Conservation (phyloP, 192 early-diverging fungal species). For the Coemansia sp. region DNA sequence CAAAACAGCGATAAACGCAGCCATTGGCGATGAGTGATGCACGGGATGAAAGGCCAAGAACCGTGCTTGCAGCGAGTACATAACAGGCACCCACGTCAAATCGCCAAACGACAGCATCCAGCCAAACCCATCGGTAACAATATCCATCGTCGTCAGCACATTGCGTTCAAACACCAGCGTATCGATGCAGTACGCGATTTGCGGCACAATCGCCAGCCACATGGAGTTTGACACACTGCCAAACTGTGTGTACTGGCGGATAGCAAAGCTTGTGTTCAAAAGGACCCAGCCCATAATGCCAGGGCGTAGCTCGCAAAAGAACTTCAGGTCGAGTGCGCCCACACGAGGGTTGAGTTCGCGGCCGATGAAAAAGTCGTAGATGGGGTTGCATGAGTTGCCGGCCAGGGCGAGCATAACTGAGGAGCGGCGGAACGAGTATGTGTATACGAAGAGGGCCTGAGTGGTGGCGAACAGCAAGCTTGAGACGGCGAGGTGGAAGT, state of each 20-base stretch:
- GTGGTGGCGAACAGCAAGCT: constrained; percentile 65
- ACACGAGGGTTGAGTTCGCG: constrained; percentile 94
- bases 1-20: constrained; percentile 49
- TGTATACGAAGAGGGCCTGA: constrained; percentile 71
- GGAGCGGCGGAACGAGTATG: constrained; percentile 66
- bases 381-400: constrained; percentile 86
- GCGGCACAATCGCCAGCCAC: constrained; percentile 72
- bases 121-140: constrained; percentile 97
- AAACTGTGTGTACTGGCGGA: constrained; percentile 69
- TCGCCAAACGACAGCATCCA: constrained; percentile 81
- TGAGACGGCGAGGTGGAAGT: constrained; percentile 68
- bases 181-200: constrained; percentile 86
- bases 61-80: constrained; percentile 86
- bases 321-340: constrained; percentile 85
- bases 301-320: constrained; percentile 89
- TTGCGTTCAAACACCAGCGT: constrained; percentile 65
- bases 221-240: constrained; percentile 75
- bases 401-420: constrained; percentile 71
- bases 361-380: constrained; percentile 96
- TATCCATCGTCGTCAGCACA: constrained; percentile 96
- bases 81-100: constrained; percentile 88
- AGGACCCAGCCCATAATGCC: constrained; percentile 90
- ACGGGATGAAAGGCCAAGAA: constrained; percentile 76
- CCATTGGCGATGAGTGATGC: constrained; percentile 53
- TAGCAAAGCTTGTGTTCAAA: constrained; percentile 73